Base-by-base conservation (phyloP, 2,329 filamentous ascomycete species). In the Talaromyces rugulosus region DNA sequence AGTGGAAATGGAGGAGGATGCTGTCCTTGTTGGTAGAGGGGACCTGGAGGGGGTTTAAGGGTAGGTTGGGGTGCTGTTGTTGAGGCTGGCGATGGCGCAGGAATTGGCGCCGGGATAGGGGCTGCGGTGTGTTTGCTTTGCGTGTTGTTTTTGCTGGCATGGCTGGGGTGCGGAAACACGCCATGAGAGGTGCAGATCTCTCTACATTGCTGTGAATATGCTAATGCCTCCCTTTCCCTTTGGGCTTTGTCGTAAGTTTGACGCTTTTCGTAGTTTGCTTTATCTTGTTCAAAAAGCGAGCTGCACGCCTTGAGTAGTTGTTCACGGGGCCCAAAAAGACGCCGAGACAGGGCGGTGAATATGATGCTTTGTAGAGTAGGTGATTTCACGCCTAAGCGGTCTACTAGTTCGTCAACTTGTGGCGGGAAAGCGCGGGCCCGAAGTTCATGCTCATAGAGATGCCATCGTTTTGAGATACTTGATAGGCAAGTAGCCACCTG, bases 401-500 rank as follows among this genome's bases (percentile, higher is more conserved):
- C 69, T 4, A 78, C 70, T 31, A 89, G 72, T 66, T 89, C 87
- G 59, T 80, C 77, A 36, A 84, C 79, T n/a, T 87, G 72, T 5
- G 86, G 82, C 3, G 86, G 86, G 66, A 80, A 83, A 1, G 72
- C 71, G 47, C 80, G 74, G 23, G 53, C 40, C 30, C 64, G 67
- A 60, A 74, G 67, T 34, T 74, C 72, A 4, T 60, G 70, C 30
- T 72, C 72, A 53, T 81, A 74, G 3, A 51, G 5, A 0, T 63
- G 30, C 81, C 82, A 85, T 16, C 72, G 66, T 23, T 68, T 64
- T 2, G 76, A 72, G 14, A 89, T 68, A 6, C 75, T 71, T 2
- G 68, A 62, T n/a, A 85, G 74, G 55, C 81, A 84, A 0, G 66
- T 62, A 23, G 79, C 71, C 16, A 87, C 80, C 14, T 77, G 62